Base-by-base conservation (phyloP, 352 stramenopile species). In the Thalassiosira oceanica region DNA sequence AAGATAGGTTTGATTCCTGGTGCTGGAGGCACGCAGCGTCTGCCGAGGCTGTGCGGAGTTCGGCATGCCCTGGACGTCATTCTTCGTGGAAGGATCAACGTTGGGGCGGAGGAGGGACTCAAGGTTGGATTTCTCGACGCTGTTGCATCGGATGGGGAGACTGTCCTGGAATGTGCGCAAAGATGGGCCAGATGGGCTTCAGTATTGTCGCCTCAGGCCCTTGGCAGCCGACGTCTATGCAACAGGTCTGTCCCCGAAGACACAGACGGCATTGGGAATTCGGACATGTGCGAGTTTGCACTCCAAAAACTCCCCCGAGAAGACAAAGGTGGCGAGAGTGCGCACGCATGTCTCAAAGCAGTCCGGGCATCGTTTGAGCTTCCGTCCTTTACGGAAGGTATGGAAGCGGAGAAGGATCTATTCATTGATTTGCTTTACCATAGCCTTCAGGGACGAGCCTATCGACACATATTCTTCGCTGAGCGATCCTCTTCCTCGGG, bases 1-100 rank as follows among this genome's bases (percentile, higher is more conserved):
- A 93, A 97, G 77, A 90, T 99, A 43, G 96, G 95, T 13, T 77
- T 99, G 27, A 88, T 99, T 36, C 96, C 96, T 0, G 94, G 74
- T 3, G 96, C 95, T 0, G 95, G 96, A 4, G 96, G 95, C 18
- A 98, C 96, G 1, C 96, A 99, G 78, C 93, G 95, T 7, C 84
- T 99, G 35, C 94, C 95, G 3, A 88, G 95, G 53, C 84, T 98
- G 4, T 91, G 97, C 42, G 92, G 90, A 5, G 84, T 97, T 26
- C 84, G 94, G 31, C 84, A 91, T 37, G 93, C 93, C 16, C 72
- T 98, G 37, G 88, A 96, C 67, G 93, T 98, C 80, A 98, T 98
- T 87, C 80, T 97, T 24, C 96, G 91, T 2, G 95, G 94, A 66
- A 93, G 93, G 64, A 70, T 74, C 18, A 93, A 97, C 67, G 85